Evolutionary conservation across 2,329 filamentous ascomycete species (phyloP).

Genomic region (Penicillium psychrosexuale): DNA sequence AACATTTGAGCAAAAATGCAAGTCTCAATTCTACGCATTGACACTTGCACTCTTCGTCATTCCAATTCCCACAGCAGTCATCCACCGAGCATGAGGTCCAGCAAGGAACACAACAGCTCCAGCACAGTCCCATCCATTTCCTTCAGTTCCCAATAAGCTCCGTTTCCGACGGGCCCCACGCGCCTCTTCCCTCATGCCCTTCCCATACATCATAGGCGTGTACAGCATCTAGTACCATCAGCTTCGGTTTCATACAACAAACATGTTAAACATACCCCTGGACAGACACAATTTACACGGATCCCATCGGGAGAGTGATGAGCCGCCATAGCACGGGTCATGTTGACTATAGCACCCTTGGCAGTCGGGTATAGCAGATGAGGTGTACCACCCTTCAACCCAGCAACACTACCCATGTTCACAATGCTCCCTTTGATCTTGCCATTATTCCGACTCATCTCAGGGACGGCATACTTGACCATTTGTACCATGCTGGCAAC

Average conservation of each 20-base stretch:
- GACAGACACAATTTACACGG: conserved; percentile 56
- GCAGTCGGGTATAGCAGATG: conserved; percentile 54
- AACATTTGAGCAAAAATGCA: not conserved
- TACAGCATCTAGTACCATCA: conserved; percentile 45
- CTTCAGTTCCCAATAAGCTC: conserved; percentile 53
- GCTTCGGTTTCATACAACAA: not conserved
- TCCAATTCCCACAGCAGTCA: conserved; percentile 45
- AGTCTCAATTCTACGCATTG: conserved; percentile 18
- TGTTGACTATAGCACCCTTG: conserved; percentile 55
- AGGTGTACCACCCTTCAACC: conserved; percentile 50
- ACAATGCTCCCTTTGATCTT: conserved; percentile 34
- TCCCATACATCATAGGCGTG: conserved; percentile 55
- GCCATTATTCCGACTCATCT: conserved; percentile 55
- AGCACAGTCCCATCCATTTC: conserved; percentile 54
- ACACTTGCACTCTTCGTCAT: conserved; percentile 41
- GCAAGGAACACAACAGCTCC: conserved; percentile 53
- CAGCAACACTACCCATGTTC: conserved; percentile 63
- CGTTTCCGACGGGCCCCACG: conserved; percentile 49
- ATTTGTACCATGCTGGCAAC: conserved; percentile 65
- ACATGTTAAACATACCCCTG: conserved; percentile 32
- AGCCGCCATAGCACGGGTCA: conserved; percentile 56
- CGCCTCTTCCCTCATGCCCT: conserved; percentile 51
- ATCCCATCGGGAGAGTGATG: conserved; percentile 53
- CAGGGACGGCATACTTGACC: conserved; percentile 59
- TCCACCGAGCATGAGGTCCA: conserved; percentile 53